phyloP scores from a whole-genome alignment of 352 stramenopile genomes.

The Globisporangium solare region DNA sequence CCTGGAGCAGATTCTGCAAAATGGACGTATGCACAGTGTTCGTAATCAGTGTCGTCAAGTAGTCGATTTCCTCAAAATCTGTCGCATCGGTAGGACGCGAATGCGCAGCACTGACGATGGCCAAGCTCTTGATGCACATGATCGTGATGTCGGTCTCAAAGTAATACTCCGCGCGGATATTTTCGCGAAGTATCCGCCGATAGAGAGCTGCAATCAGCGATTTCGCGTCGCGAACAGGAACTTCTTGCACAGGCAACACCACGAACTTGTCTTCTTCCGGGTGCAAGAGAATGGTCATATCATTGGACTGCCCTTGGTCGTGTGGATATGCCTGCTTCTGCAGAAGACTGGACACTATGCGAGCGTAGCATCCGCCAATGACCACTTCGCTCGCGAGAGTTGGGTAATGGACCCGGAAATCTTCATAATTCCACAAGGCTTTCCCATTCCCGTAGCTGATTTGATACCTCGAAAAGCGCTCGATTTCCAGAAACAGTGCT shows the following conservation, averaged over 20 bases:
- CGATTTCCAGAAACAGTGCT: slow-evolving; percentile 81
- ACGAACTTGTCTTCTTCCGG: slow-evolving; percentile 49
- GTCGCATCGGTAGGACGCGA: slow-evolving; percentile 25
- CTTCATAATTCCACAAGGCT: slow-evolving; percentile 95
- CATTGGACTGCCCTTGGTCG: slow-evolving; percentile 13
- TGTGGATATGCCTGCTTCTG: slow-evolving; percentile 48
- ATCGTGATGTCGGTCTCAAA: slow-evolving; percentile 61
- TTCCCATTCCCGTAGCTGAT: slow-evolving; percentile 56
- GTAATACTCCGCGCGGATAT: slow-evolving; percentile 60
- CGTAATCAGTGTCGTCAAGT: slow-evolving; percentile 57
- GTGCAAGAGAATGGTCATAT: too few species aligned
- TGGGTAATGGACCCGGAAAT: slow-evolving; percentile 91
- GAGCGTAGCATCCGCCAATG: slow-evolving; percentile 90
- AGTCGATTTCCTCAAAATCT: slow-evolving; percentile 66
- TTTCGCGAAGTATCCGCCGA: slow-evolving; percentile 71
- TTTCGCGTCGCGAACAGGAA: slow-evolving; percentile 50
- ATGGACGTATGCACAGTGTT: slow-evolving; percentile 60
- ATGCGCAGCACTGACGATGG: slow-evolving; percentile 56
- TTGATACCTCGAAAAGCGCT: slow-evolving; percentile 76
- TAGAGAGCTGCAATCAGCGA: slow-evolving; percentile 57
- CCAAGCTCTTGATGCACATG: slow-evolving; percentile 55
- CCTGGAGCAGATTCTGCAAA: slow-evolving; percentile 49
- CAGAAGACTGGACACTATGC: slow-evolving; percentile 43
- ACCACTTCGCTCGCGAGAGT: slow-evolving; percentile 84
- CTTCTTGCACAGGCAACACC: slow-evolving; percentile 39